These are phyloP conservation scores for Rusavskia elegans DNA, from an alignment of 495 filamentous ascomycete species.

Conservation along the genomic window DNA sequence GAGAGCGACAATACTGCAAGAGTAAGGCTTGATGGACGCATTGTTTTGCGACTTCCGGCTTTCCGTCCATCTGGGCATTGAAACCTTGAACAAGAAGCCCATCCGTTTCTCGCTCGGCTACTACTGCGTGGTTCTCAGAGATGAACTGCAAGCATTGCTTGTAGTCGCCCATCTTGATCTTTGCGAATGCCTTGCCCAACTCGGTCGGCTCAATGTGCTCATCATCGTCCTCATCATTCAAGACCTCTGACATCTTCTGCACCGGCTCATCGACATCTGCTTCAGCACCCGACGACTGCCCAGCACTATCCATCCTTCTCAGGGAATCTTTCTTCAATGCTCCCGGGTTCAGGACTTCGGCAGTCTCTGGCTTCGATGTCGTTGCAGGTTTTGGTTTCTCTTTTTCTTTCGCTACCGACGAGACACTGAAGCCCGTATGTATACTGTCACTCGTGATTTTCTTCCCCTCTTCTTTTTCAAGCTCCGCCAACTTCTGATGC, in stretches of 20 bases:
- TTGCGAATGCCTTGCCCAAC: slow-evolving; percentile 61
- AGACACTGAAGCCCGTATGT: slow-evolving; percentile 83
- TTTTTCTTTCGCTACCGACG: slow-evolving; percentile 51
- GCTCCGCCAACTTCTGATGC: slow-evolving; percentile 49
- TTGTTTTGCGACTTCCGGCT: slow-evolving; percentile 61
- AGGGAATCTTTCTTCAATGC: slow-evolving; percentile 19
- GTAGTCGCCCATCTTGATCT: slow-evolving; percentile 66
- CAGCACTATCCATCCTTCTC: slow-evolving; percentile 17
- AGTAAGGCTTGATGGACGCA: slow-evolving; percentile 90
- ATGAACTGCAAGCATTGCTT: slow-evolving; percentile 59
- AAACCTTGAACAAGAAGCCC: slow-evolving; percentile 83
- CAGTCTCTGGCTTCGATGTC: slow-evolving; percentile 26
- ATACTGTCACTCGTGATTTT: slow-evolving; percentile 92
- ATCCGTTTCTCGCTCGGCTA: slow-evolving; percentile 80
- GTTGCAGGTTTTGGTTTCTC: slow-evolving; percentile 21
- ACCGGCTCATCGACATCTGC: slow-evolving; percentile 40
- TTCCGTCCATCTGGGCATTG: slow-evolving; percentile 60
- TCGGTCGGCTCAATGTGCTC: slow-evolving; percentile 58
- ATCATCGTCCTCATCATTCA: slow-evolving; percentile 47
- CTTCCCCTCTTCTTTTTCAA: slow-evolving; percentile 71
- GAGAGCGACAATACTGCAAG: slow-evolving; percentile 81
- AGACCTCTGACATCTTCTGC: slow-evolving; percentile 23
- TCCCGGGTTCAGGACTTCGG: slow-evolving; percentile 74
- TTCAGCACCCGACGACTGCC: slow-evolving; percentile 40
- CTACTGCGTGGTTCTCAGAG: slow-evolving; percentile 51